Evolutionary conservation across 106 monocot species (phyloP).

Genomic region (Acorus gramineus): DNA sequence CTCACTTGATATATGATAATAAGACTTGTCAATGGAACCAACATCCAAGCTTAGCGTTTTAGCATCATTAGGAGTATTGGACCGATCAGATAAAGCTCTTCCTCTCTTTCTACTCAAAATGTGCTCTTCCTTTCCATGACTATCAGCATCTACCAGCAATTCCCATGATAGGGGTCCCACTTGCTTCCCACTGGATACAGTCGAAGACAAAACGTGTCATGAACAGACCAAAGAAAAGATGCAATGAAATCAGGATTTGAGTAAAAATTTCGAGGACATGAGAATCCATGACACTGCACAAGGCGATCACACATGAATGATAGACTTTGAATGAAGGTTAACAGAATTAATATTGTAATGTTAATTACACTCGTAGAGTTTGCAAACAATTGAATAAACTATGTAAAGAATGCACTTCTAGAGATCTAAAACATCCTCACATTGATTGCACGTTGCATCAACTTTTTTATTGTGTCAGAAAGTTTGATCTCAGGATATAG

Average conservation of each 20-base stretch:
- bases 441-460: too few relatives aligned
- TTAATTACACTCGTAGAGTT: too few relatives aligned
- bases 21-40: slow-evolving; percentile 6
- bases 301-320: too few relatives aligned
- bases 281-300: too few relatives aligned
- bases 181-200: slow-evolving; percentile 59
- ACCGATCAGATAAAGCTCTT: slow-evolving; percentile 23
- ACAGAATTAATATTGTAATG: too few relatives aligned
- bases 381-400: too few relatives aligned
- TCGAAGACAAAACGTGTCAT: not conserved
- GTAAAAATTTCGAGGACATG: too few relatives aligned
- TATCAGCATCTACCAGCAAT: slow-evolving; percentile 17
- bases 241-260: not conserved
- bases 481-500: too few relatives aligned
- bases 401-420: too few relatives aligned
- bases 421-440: too few relatives aligned
- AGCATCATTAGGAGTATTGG: slow-evolving; percentile 14
- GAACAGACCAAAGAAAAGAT: slow-evolving; percentile 1
- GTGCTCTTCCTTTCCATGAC: slow-evolving; percentile 16
- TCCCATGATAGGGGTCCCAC: slow-evolving; percentile 64
- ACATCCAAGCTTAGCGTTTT: slow-evolving; percentile 4
- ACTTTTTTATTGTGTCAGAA: too few relatives aligned
- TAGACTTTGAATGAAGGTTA: too few relatives aligned
- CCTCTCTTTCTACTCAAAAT: slow-evolving; percentile 10
- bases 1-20: slow-evolving; percentile 28